These are phyloP conservation scores for Heliamphora exappendiculata DNA, from an alignment of 148 eudicot genomes.

Conservation along the genomic window DNA sequence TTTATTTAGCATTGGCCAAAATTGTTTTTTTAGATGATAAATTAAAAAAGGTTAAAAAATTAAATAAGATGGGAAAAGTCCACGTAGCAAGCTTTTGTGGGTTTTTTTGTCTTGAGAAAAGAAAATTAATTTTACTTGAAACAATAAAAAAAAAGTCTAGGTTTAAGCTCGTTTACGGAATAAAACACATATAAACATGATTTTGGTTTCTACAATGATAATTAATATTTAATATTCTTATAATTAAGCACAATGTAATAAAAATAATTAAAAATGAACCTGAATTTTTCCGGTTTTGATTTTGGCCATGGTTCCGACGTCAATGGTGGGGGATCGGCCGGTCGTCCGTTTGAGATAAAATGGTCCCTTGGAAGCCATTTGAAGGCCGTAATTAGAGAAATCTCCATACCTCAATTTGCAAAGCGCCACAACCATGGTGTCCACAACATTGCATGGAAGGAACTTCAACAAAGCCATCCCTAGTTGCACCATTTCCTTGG, in stretches of 20 bases:
- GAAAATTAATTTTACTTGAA: too few relatives aligned
- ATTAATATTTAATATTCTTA: not conserved
- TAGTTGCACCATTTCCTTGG: slow-evolving; percentile 19
- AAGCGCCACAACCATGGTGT: slow-evolving; percentile 10
- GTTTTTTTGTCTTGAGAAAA: too few relatives aligned
- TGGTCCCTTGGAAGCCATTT: slow-evolving; percentile 30
- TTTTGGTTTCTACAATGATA: not conserved
- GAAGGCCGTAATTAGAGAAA: slow-evolving; percentile 18
- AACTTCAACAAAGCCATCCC: slow-evolving; percentile 25
- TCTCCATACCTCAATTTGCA: slow-evolving; percentile 20
- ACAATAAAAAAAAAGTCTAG: too few relatives aligned
- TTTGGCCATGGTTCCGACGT: slow-evolving; percentile 32
- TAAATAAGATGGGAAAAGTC: too few relatives aligned
- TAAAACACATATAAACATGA: not conserved
- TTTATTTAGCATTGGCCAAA: too few relatives aligned
- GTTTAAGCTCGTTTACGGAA: not conserved
- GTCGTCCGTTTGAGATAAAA: slow-evolving; percentile 18
- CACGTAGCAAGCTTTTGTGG: too few relatives aligned
- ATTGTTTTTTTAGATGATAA: too few relatives aligned
- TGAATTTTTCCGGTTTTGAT: slow-evolving; percentile 21
- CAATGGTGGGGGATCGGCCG: slow-evolving; percentile 32
- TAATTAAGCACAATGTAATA: too few relatives aligned
- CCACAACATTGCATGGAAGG: slow-evolving; percentile 20
- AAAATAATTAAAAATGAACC: slow-evolving; percentile 9
- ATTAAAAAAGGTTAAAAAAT: too few relatives aligned